Conservation (phyloP, 106 monocot species). For the Dioscorea alata region DNA sequence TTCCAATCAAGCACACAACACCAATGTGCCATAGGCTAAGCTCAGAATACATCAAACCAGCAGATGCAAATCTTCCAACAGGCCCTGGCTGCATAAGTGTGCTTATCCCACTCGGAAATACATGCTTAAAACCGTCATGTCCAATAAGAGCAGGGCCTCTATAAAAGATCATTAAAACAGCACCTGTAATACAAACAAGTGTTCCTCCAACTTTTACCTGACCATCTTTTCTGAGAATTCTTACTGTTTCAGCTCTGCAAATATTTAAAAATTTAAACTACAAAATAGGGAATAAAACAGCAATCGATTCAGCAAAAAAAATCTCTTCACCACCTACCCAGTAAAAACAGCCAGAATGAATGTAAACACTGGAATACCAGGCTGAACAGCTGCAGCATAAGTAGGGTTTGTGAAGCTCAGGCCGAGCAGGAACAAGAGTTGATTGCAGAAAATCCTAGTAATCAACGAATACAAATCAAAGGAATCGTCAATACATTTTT, state of each 20-base stretch:
- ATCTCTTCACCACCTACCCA: conserved; percentile 27
- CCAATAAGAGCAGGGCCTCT: conserved; percentile 67
- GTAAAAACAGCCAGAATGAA: conserved; percentile 63
- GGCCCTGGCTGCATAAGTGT: conserved; percentile 18
- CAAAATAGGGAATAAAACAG: background rate
- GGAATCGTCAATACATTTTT: background rate
- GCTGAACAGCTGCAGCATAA: conserved; percentile 82
- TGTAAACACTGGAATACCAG: conserved; percentile 84
- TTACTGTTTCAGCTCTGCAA: conserved; percentile 60
- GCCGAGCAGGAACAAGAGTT: conserved; percentile 80
- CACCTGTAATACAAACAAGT: conserved; percentile 60
- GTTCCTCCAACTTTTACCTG: conserved; percentile 58
- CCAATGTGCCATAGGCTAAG: conserved; percentile 70
- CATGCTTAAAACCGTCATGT: conserved; percentile 1
- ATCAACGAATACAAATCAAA: background rate
- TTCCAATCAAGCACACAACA: conserved; percentile 77
- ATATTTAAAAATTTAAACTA: background rate
- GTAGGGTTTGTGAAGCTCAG: conserved; percentile 80
- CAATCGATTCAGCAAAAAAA: background rate
- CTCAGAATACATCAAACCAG: conserved; percentile 20
- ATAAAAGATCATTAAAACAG: conserved; percentile 66
- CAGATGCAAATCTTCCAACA: conserved; percentile 17
- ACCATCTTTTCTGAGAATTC: conserved; percentile 52
- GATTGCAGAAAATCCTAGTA: conserved; percentile 85
- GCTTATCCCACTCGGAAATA: conserved; percentile 15